Base-by-base conservation (phyloP, 2,329 filamentous ascomycete genomes). In the Fusarium pseudoanthophilum region DNA sequence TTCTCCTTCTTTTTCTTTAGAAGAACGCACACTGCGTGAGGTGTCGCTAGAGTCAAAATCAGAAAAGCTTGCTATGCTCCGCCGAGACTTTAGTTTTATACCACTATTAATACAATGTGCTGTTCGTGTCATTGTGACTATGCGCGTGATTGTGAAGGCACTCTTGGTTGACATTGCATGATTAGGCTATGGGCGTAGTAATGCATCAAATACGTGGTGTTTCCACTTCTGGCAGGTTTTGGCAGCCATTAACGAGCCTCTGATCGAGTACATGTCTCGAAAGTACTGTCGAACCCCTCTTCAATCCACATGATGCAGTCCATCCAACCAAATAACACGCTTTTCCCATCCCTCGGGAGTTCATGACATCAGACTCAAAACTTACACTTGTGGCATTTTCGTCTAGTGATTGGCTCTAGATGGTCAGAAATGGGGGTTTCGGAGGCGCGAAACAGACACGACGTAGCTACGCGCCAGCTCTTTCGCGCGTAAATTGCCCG, bases 401-500 rank as follows among this genome's bases (percentile, higher is more conserved):
- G 28, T 39, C 26, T 21, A 40, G 42, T 77, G 67, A 78, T 78
- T 78, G 77, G 77, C 51, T 55, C 30, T 30, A 37, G 18, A 18
- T 37, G 46, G 53, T 69, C 70, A 58, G 66, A 72, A 46, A 64
- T 58, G 42, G 65, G 58, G 60, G 57, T 53, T 34, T 37, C 5
- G 11, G 11, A 21, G 32, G 64, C 77, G 68, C 77, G 77, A 78
- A 76, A 74, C 26, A 63, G 52, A 72, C 75, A 70, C 74, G 74
- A 39, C 37, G 16, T 49, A 13, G 15, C 46, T 64, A 75, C 76
- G 73, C 69, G 71, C 63, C 57, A 48, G 30, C 43, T 48, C 64
- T 64, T 63, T 59, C 62, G 75, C 77, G 77, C 77, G 77, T 78
- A 78, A 78, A 78, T 78, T 71, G 72, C 69, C 64, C 66, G 63